Evolutionary conservation across 306 rosid genomes (phyloP).

Genomic region (Cyamopsis tetragonoloba): DNA sequence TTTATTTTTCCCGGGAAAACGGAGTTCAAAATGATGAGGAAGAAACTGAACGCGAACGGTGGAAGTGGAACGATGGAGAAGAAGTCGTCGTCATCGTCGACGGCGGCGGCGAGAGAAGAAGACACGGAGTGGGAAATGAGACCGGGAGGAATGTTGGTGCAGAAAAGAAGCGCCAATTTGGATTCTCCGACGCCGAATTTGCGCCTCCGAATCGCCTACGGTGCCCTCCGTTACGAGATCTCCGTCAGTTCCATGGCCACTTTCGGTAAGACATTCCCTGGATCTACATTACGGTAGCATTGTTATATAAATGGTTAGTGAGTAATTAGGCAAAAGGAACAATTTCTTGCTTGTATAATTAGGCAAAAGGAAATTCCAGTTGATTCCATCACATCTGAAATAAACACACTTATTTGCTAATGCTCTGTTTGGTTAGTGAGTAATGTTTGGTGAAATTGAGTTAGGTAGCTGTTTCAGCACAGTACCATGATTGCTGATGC

Average conservation of each 20-base stretch:
- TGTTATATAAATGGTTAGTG: not conserved
- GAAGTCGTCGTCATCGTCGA: slow-evolving; percentile 26
- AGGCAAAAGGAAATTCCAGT: too few species aligned
- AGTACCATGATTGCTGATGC: not conserved
- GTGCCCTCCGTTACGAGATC: slow-evolving; percentile 63
- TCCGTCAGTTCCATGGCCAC: slow-evolving; percentile 51
- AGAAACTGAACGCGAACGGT: slow-evolving; percentile 22
- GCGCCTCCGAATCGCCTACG: slow-evolving; percentile 56
- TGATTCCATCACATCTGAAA: too few species aligned
- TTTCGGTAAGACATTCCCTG: slow-evolving; percentile 43
- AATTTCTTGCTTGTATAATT: too few species aligned
- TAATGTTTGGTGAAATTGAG: not conserved
- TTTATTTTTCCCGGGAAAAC: slow-evolving; percentile 26
- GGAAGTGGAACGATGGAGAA: slow-evolving; percentile 6
- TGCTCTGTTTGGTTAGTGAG: slow-evolving; percentile 19
- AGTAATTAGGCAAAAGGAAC: too few species aligned
- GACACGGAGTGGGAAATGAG: slow-evolving; percentile 69
- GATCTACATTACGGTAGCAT: not conserved
- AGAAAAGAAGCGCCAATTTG: slow-evolving; percentile 36
- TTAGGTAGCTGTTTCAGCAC: slow-evolving; percentile 16
- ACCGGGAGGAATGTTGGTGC: slow-evolving; percentile 87
- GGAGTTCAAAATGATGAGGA: slow-evolving; percentile 43
- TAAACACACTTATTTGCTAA: too few species aligned
- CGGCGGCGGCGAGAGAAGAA: slow-evolving; percentile 20
- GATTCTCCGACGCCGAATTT: slow-evolving; percentile 33